Evolutionary conservation across 106 monocot species (phyloP).

Genomic region (Amphibolis antarctica): DNA sequence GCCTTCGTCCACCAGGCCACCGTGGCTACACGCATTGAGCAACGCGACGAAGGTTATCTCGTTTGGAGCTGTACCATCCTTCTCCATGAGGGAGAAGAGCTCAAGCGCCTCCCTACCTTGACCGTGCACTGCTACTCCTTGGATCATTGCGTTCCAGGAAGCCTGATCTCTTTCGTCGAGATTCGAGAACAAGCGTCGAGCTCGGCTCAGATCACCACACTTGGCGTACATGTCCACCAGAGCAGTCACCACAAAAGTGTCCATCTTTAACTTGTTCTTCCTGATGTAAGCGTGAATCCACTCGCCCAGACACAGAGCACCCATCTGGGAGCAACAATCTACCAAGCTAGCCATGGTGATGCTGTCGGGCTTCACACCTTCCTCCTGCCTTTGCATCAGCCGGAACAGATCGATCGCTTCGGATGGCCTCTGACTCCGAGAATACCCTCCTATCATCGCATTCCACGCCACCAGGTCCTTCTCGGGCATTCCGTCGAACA

Average conservation of each 20-base stretch:
- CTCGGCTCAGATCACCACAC: constrained; percentile 31
- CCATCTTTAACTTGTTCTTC: constrained; percentile 21
- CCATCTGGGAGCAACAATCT: constrained; percentile 34
- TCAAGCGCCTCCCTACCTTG: constrained; percentile 27
- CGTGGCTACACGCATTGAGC: constrained; percentile 54
- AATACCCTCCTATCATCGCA: constrained; percentile 45
- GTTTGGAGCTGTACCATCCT: constrained; percentile 28
- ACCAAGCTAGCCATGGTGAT: constrained; percentile 40
- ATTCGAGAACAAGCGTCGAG: constrained; percentile 19
- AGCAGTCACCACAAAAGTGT: constrained; percentile 29
- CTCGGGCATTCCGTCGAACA: constrained; percentile 30
- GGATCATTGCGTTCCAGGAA: constrained; percentile 46
- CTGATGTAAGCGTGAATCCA: constrained; percentile 42
- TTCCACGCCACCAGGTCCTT: constrained; percentile 58
- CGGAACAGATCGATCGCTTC: constrained; percentile 43
- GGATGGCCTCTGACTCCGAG: constrained; percentile 20
- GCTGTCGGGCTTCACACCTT: constrained; percentile 20
- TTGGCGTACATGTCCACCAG: constrained; percentile 75
- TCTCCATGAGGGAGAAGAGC: constrained; percentile 33
- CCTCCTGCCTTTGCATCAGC: constrained; percentile 28
- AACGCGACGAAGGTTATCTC: constrained; percentile 40
- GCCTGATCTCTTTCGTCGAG: constrained; percentile 29
- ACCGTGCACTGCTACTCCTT: constrained; percentile 37
- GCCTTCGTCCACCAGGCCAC: constrained; percentile 32
- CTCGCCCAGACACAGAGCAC: constrained; percentile 38